phyloP scores from a whole-genome alignment of 352 stramenopile genomes.

The Globisporangium nunn region DNA sequence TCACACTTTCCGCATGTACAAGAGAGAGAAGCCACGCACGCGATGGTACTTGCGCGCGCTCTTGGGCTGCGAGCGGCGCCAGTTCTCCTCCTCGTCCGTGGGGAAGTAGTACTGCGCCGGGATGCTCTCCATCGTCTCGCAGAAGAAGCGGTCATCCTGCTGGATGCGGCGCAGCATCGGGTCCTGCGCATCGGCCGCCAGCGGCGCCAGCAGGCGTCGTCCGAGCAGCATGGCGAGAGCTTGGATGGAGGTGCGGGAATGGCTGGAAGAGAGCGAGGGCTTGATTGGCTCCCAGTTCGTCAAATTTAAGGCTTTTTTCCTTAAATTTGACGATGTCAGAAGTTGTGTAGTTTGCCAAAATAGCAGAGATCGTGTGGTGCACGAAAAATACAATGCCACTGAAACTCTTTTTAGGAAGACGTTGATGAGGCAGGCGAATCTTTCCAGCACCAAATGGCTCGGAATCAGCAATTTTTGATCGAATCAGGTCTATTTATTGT shows the following conservation, averaged over 20 bases:
- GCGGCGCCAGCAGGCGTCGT: conserved; percentile 37
- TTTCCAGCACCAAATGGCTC: too few species aligned
- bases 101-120: conserved; percentile 72
- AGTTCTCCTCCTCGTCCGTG: conserved; percentile 71
- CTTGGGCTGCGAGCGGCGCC: conserved; percentile 55
- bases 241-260: background rate
- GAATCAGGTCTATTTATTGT: too few species aligned
- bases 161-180: conserved; percentile 18
- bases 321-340: too few species aligned
- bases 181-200: conserved; percentile 13
- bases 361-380: too few species aligned
- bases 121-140: conserved; percentile 67
- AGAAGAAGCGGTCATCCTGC: conserved; percentile 66
- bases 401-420: too few species aligned
- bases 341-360: too few species aligned
- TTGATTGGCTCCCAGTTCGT: background rate
- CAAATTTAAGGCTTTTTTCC: too few species aligned
- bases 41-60: conserved; percentile 67
- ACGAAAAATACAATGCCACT: too few species aligned
- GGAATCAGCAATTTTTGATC: too few species aligned
- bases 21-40: conserved; percentile 15
- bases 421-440: too few species aligned
- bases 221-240: conserved; percentile 34
- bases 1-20: too few species aligned
- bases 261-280: background rate